Base-by-base conservation (phyloP, 129 eudicot species). In the Saposhnikovia divaricata region DNA sequence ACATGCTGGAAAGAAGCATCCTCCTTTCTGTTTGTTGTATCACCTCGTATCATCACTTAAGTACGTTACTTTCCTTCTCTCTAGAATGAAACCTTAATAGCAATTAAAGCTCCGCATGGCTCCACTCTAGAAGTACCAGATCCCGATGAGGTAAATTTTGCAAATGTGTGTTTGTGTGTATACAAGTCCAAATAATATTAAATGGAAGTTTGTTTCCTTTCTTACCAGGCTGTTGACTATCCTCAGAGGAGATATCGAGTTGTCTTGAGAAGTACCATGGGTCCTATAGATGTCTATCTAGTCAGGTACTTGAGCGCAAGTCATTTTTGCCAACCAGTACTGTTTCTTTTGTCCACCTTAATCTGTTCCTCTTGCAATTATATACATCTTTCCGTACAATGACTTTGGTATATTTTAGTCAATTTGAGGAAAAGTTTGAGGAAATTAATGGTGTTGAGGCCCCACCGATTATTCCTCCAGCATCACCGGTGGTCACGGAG, bases 31-130 rank as follows among this genome's bases (percentile, higher is more conserved):
- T 31, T 12, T 4, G 6, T 31, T 27, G 12, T 68, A 4, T 68
- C 4, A 11, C 23, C 73, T 68, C 10, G 10, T n/a, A 68, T 34
- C 27, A 34, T 31, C 31, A 68, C 42, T 68, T 13, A 73, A 37
- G 1, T 16, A 57, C 43, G 81, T 53, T 61, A 69, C 61, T 18
- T 68, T 50, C 38, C 73, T 15, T 66, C 13, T 55, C 53, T 79
- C 16, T 84, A 93, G 98, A 93, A 90, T 74, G 98, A 93, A 86
- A 93, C 98, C 73, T 82, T 93, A 77, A 91, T 93, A 82, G 98
- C 98, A 79, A 91, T 93, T 76, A 93, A 93, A 88, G 98, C 98
- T 76, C 98, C 98, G 10, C 98, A 93, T 88, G 98, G 98, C 37
- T 91, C 98, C 71, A 93, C 97, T 77, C 81, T 93, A 73, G 98